phyloP scores from a whole-genome alignment of 2,329 filamentous ascomycete genomes.

The Aspergillus udagawae region DNA sequence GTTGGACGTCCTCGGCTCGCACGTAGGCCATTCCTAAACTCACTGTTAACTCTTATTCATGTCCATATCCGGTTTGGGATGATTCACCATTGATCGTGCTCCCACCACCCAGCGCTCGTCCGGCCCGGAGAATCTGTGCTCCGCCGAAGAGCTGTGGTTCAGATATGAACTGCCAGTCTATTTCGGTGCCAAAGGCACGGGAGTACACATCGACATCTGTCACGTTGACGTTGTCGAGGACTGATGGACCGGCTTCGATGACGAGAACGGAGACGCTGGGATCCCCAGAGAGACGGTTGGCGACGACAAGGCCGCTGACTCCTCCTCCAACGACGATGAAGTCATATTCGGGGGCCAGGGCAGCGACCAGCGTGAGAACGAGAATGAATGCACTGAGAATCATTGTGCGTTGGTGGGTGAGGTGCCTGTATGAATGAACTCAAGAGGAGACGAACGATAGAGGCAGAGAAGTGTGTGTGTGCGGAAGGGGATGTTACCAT shows the following conservation, averaged over 20 bases:
- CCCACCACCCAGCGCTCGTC: constrained; percentile 43
- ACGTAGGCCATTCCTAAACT: constrained; percentile 36
- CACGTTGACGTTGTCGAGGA: constrained; percentile 27
- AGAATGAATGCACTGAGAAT: too few relatives aligned
- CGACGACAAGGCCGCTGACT: constrained; percentile 32
- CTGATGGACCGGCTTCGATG: constrained; percentile 31
- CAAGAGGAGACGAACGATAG: too few relatives aligned
- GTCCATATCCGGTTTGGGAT: not conserved
- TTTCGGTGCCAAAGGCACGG: constrained; percentile 28
- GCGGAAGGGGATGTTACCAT: not conserved
- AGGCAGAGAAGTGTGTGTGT: too few relatives aligned
- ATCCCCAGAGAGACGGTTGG: constrained; percentile 33
- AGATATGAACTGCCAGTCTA: constrained; percentile 43
- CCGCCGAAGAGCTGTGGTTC: constrained; percentile 40
- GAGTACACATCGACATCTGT: constrained; percentile 23
- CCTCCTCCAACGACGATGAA: constrained; percentile 36
- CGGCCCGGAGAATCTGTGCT: constrained; percentile 35
- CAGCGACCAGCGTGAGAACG: too few relatives aligned
- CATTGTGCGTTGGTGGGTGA: too few relatives aligned
- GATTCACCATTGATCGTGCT: constrained; percentile 41
- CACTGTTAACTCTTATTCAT: too few relatives aligned
- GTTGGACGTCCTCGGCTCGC: constrained; percentile 34
- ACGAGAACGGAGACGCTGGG: constrained; percentile 25
- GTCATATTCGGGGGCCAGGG: constrained; percentile 19
- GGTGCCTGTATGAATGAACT: too few relatives aligned